A percentile compares a stretch with the other conserved stretches of the same genome.
phyloP scores from a whole-genome alignment of 2,329 filamentous ascomycete genomes.

The Penicillium vulpinum region DNA sequence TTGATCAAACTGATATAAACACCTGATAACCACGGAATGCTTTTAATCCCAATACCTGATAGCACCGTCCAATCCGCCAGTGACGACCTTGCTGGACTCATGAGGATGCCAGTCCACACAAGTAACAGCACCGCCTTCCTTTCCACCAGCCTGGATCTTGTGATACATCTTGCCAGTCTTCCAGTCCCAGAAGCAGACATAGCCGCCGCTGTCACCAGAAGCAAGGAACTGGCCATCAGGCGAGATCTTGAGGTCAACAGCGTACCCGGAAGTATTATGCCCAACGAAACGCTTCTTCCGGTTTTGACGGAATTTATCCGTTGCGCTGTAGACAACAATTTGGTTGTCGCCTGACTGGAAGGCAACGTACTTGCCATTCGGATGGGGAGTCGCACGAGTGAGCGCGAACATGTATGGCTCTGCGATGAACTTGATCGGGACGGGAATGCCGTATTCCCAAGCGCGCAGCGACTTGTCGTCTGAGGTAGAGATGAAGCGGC shows the following conservation, averaged over 20 bases:
- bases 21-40: not conserved
- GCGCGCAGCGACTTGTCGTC: slow-evolving; percentile 95
- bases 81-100: slow-evolving; percentile 90
- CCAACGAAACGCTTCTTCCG: slow-evolving; percentile 95
- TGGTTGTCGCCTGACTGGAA: slow-evolving; percentile 95
- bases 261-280: slow-evolving; percentile 93
- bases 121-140: slow-evolving; percentile 76
- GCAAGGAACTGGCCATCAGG: slow-evolving; percentile 91
- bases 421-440: slow-evolving; percentile 97
- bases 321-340: slow-evolving; percentile 91
- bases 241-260: slow-evolving; percentile 82
- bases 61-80: slow-evolving; percentile 82
- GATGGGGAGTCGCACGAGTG: slow-evolving; percentile 80
- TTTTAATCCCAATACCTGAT: slow-evolving; percentile 90
- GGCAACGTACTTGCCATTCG: slow-evolving; percentile 88
- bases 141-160: slow-evolving; percentile 73
- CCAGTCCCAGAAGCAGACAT: slow-evolving; percentile 97
- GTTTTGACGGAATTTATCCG: slow-evolving; percentile 95
- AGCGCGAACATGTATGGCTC: slow-evolving; percentile 98
- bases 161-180: slow-evolving; percentile 99
- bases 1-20: slow-evolving; percentile 12
- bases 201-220: slow-evolving; percentile 83
- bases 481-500: slow-evolving; percentile 95
- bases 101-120: slow-evolving; percentile 95
- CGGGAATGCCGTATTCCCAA: slow-evolving; percentile 98